A percentile compares a stretch with the other conserved stretches of the same genome.
Conservation (phyloP, 139 green algal species). For the Auxenochlorella protothecoides region DNA sequence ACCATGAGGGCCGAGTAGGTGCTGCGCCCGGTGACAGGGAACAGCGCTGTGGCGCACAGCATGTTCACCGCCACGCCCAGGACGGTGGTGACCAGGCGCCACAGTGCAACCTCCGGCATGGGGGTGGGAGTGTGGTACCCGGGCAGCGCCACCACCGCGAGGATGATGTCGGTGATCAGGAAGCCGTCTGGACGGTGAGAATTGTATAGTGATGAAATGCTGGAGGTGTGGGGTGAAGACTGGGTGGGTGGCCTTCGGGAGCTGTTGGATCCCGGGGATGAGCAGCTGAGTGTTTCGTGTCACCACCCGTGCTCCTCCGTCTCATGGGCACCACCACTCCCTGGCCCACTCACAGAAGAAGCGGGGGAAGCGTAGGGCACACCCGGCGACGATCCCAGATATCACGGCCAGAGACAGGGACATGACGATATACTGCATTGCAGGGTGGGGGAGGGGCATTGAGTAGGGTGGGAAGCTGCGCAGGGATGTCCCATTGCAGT, state of each 20-base stretch:
- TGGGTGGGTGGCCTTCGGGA: no score
- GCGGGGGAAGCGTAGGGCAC: background rate
- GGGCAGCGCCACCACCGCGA: conserved; percentile 7
- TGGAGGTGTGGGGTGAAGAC: no score
- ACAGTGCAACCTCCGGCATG: conserved; percentile 2
- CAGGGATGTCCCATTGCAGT: no score
- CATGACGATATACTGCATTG: background rate
- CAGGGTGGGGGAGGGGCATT: no score
- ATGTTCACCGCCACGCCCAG: conserved; percentile 9
- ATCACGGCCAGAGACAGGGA: background rate
- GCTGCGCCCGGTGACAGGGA: conserved; percentile 9
- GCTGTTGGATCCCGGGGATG: no score
- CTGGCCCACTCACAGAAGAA: background rate
- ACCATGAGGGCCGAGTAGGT: background rate
- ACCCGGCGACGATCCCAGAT: background rate
- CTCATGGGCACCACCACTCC: no score
- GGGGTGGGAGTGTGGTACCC: background rate
- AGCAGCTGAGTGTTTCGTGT: no score
- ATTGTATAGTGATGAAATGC: conserved; percentile 3
- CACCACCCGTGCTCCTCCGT: no score
- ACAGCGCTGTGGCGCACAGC: background rate
- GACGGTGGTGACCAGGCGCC: conserved; percentile 3
- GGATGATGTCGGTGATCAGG: conserved; percentile 5
- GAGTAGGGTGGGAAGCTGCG: no score
- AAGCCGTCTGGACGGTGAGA: background rate